Base-by-base conservation (phyloP, 2,329 filamentous ascomycete species). In the Pseudogymnoascus sp. region DNA sequence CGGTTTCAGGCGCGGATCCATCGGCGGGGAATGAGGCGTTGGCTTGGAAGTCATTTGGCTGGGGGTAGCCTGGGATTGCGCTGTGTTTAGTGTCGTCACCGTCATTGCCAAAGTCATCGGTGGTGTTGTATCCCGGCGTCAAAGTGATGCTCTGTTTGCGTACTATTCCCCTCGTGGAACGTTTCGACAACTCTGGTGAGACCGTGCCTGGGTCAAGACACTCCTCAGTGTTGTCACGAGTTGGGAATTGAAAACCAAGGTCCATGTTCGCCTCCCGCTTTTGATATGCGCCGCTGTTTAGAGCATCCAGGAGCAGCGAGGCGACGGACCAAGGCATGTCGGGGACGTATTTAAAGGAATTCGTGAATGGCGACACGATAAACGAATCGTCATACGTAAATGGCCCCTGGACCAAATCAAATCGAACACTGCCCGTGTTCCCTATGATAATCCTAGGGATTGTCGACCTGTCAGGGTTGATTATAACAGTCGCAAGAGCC, bases 401-500 rank as follows among this genome's bases (percentile, higher is more conserved):
- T 0, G 88, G 80, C 0, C 95, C 95, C 74, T 93, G 86, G 81
- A 97, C 96, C 65, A 99, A 90, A 74, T 99, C 95, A 75, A 98
- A 99, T 46, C 95, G 89, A 68, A 99, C 86, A 3, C 90, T 90
- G 26, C 95, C 95, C 0, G 91, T 96, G 75, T 99, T 99, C 63
- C 90, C 81, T 60, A 98, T 84, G 31, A 88, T 86, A 8, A 98
- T 77, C 6, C 85, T 83, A 7, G 91, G 82, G 40, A 83, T 80
- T 63, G 86, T 81, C 11, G 81, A 78, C 2, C 88, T 81, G 31
- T 80, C 77, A 35, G 82, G 71, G 63, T 86, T 86, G 63, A 79
- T 76, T 0, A 87, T 78, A 46, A 84, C 83, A 0, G 91, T 90
- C 0, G 96, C 79, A 0, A 97, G 84, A 24, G 81, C 78, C 3